Evolutionary conservation across 805 yeast species (phyloP), one percentile per base, ranked within the genome.

Genomic region (Isabelozyma gotoi): DNA sequence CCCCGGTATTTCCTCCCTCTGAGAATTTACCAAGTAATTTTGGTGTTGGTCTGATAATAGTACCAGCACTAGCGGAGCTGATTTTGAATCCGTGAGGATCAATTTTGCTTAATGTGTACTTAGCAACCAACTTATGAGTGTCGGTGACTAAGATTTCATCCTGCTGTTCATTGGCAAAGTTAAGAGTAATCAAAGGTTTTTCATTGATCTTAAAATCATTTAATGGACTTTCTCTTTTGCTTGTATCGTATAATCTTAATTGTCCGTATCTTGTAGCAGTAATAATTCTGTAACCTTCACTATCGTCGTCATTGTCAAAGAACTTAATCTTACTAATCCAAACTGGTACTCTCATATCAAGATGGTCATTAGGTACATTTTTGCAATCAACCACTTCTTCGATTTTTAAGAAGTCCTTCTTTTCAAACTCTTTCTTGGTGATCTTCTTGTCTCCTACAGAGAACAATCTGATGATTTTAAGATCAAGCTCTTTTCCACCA

Each of bases 401-500:
- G 1, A 60, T 50, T 17, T 62, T 56, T 47, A 63, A 52, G 31
- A 48, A 47, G 3, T 31, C 43, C 19, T 51, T 44, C 37, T 61
- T 54, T 3, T 52, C 47, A 11, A 55, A 31, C 12, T 47, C 33
- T 33, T 56, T 54, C 5, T 56, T 52, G 15, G 53, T 45, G 6
- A 56, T 41, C n/a, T 56, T 62, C 4, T 51, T 43, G 12, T 24
- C 29, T 10, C n/a, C n/a, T 8, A 5, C 11, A 1, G 59, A 59
- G 39, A 64, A 67, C 17, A 80, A 47, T 35, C 67, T 51, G 38
- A 77, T 60, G 16, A 84, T 64, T 40, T 77, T 78, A 4, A 87
- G 65, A 59, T 88, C 91, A 46, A 81, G 81, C 53, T 90, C 95
- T 56, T 88, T 80, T 20, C 98, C 99, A 29, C 97, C 97, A 55